A percentile compares a stretch with the other conserved stretches of the same genome.
Evolutionary conservation across 2,329 filamentous ascomycete genomes (phyloP).

Genomic region (Aspergillus sp.): DNA sequence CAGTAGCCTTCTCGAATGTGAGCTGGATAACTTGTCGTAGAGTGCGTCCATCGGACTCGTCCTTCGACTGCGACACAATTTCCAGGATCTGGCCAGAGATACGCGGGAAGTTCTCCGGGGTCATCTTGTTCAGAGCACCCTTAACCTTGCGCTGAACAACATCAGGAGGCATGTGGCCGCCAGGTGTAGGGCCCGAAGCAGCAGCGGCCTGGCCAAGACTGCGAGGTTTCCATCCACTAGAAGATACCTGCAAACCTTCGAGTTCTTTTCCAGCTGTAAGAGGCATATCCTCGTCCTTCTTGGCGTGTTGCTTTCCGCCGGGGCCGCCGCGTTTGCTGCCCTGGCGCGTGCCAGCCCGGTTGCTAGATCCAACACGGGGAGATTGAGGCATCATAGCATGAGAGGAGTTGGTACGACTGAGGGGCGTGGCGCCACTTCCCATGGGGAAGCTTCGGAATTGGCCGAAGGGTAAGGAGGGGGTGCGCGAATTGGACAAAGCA

Average conservation of each 20-base stretch:
- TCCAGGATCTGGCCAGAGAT: conserved; percentile 90
- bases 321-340: conserved; percentile 51
- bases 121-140: conserved; percentile 99
- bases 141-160: conserved; percentile 99
- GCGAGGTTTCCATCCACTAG: conserved; percentile 85
- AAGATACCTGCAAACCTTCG: conserved; percentile 71
- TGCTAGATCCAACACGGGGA: conserved; percentile 68
- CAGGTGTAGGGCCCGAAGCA: conserved; percentile 48
- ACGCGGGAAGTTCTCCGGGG: conserved; percentile 96
- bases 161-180: conserved; percentile 74
- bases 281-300: conserved; percentile 72
- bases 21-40: conserved; percentile 97
- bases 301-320: conserved; percentile 44
- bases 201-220: conserved; percentile 58
- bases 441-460: conserved; percentile 62
- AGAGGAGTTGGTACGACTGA: conserved; percentile 65
- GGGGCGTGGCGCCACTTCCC: conserved; percentile 62
- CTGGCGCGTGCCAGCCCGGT: conserved; percentile 48
- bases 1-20: conserved; percentile 97
- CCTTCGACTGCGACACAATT: conserved; percentile 93
- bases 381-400: conserved; percentile 62
- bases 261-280: conserved; percentile 80
- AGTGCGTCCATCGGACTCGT: conserved; percentile 90
- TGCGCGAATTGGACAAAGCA: conserved; percentile 58
- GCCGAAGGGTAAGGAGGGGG: conserved; percentile 53